These are phyloP conservation scores for Curvularia hawaiiensis DNA, from an alignment of 2,329 filamentous ascomycete species.

Conservation along the genomic window DNA sequence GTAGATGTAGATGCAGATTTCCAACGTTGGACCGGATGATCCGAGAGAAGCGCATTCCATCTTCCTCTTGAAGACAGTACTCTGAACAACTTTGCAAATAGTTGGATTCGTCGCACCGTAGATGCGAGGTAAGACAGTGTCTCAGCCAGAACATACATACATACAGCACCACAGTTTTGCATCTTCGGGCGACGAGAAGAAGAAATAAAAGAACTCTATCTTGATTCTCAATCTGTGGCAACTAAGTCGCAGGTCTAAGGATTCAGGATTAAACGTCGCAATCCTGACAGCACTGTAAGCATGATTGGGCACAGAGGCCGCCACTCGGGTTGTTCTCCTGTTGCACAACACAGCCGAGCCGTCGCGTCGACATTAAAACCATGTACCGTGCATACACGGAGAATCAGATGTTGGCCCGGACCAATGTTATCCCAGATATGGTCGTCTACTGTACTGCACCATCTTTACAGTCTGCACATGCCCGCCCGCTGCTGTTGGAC, in stretches of 20 bases:
- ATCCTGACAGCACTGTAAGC: neutral
- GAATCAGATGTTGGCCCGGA: slow-evolving; percentile 5
- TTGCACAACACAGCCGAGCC: slow-evolving; percentile 8
- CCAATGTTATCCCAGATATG: slow-evolving; percentile 6
- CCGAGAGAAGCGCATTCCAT: neutral
- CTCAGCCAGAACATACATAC: neutral
- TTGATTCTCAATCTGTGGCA: slow-evolving; percentile 6
- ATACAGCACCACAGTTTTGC: neutral
- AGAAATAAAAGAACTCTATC: neutral
- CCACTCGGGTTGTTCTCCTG: slow-evolving; percentile 11
- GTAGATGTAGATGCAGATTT: neutral
- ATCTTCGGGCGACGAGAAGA: neutral
- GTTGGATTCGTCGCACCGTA: neutral
- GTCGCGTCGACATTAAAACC: slow-evolving; percentile 17
- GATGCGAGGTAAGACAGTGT: neutral
- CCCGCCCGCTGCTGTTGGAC: slow-evolving; percentile 4
- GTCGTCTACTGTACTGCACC: slow-evolving; percentile 3
- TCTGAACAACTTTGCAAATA: neutral
- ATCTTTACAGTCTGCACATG: slow-evolving; percentile 11
- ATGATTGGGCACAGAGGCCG: slow-evolving; percentile 8
- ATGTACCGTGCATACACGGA: slow-evolving; percentile 15
- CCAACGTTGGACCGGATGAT: neutral
- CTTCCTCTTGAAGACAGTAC: neutral
- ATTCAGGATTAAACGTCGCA: slow-evolving; percentile 5
- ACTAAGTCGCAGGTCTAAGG: neutral